A percentile compares a stretch with the other conserved stretches of the same genome.
These are phyloP conservation scores for Suillus variegatus DNA, from an alignment of 768 basidiomycete genomes.

Conservation along the genomic window DNA sequence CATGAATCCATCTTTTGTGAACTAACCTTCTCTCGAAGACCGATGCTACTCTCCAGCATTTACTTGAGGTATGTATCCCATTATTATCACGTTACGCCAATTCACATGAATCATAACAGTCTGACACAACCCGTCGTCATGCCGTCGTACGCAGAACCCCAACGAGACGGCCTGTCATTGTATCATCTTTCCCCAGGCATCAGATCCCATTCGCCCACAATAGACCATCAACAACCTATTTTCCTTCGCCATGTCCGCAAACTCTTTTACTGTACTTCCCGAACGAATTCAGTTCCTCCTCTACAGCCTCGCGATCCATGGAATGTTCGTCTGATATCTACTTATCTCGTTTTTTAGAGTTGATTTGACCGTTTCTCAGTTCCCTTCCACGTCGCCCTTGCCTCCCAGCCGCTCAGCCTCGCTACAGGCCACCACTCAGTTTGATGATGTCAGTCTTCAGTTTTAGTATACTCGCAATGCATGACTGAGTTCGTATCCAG, in stretches of 20 bases:
- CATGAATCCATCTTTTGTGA: too few relatives aligned
- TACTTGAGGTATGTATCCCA: not conserved
- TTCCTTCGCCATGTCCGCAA: not conserved
- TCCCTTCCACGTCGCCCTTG: not conserved
- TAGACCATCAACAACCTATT: not conserved
- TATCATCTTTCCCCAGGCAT: not conserved
- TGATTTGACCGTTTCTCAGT: not conserved
- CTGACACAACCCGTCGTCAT: not conserved
- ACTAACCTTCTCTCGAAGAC: not conserved
- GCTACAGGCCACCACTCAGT: not conserved
- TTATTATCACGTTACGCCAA: not conserved
- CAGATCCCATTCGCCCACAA: not conserved
- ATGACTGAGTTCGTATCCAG: too few relatives aligned
- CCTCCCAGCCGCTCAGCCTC: too few relatives aligned
- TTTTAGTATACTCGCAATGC: too few relatives aligned
- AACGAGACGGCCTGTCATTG: not conserved
- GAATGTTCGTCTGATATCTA: not conserved
- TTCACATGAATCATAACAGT: not conserved
- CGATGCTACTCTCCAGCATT: not conserved
- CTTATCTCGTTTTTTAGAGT: not conserved
- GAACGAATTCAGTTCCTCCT: not conserved
- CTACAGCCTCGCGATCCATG: not conserved
- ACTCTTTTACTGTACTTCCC: not conserved
- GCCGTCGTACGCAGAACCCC: not conserved
- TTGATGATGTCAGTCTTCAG: too few relatives aligned